Base-by-base conservation (phyloP, 768 basidiomycete genomes). In the Asterophora lycoperdoides region DNA sequence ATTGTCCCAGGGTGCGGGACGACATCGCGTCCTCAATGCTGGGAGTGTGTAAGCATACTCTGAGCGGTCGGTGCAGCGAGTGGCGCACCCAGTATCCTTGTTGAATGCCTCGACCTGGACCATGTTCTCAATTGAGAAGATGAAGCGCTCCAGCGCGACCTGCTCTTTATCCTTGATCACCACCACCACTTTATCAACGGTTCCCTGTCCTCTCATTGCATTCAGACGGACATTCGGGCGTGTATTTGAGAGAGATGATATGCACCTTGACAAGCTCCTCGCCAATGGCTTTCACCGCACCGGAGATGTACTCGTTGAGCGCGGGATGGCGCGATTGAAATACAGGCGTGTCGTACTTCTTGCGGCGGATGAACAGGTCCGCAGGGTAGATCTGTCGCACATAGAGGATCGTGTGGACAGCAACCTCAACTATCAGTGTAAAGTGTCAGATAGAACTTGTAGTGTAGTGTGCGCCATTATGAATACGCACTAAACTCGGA, bases 311-410 rank as follows among this genome's bases (percentile, higher is more conserved):
- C 38, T 86, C 83, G 54, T 89, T 87, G 44, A 98, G 72, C 35
- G 80, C 79, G 2, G 93, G 93, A 63, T 94, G 90, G n/a, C 93
- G 82, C 3, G 90, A 92, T 68, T 96, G 93, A 62, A 83, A 97
- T 8, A 95, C 91, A 0, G 91, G 88, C 0, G 86, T 86, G 51
- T 91, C 83, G 64, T 93, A 96, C 64, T 93, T 93, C 69, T 87
- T 88, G 48, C 89, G 77, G 35, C 92, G 78, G 33, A 87, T 76
- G 63, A 98, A 98, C 15, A 96, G 74, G 47, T 89, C 89, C 36
- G 85, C 73, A 0, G 94, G 95, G 59, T 97, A 98, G 42, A 98
- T 76, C 56, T 89, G 86, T 15, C 95, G 84, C 23, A 93, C 81
- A 60, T 90, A 96, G 5, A 98, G 78, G 53, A 98, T 91, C 3